Base-by-base conservation (phyloP, 2,329 filamentous ascomycete genomes). In the Decorospora gaudefroyi region DNA sequence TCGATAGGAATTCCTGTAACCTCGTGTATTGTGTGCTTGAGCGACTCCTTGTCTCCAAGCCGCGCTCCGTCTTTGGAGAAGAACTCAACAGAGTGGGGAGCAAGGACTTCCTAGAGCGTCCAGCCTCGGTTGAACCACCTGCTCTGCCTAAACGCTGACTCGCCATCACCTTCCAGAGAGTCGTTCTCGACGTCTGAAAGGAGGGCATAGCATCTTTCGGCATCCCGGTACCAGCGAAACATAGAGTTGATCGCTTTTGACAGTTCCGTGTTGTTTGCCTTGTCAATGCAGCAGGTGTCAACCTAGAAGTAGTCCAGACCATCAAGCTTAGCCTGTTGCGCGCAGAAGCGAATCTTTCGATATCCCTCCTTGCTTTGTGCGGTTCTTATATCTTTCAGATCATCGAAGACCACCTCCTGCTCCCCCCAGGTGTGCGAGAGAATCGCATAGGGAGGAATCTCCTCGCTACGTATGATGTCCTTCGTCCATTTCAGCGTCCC, bases 91-190 rank as follows among this genome's bases (percentile, higher is more conserved):
- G 36, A 43, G 12, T 16, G 13, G 3, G 56, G 52, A 33, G 56
- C 56, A 34, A 57, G 33, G 27, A 54, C 45, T 17, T 53, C 50
- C 32, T 53, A 46, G 4, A 53, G 13, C n/a, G n/a, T n/a, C n/a
- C n/a, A n/a, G n/a, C n/a, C n/a, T n/a, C n/a, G n/a, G n/a, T n/a
- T n/a, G n/a, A 53, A 51, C 51, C 51, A 53, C 13, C 37, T 40
- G 17, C 42, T 49, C 30, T 44, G 27, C 13, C 22, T 32, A 25
- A 47, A 44, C 6, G 39, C 21, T 10, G 33, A 9, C 8, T 34
- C 15, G 21, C 36, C 12, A 3, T 21, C 15, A 27, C n/a, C 19
- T 3, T 22, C 29, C 19, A 28, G 5, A 16, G 13, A 27, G 15
- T 27, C 34, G 29, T 13, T 18, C 10, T 30, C 32, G 4, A 51